Conservation (phyloP, 306 rosid genomes). For the Carpinus viminea region DNA sequence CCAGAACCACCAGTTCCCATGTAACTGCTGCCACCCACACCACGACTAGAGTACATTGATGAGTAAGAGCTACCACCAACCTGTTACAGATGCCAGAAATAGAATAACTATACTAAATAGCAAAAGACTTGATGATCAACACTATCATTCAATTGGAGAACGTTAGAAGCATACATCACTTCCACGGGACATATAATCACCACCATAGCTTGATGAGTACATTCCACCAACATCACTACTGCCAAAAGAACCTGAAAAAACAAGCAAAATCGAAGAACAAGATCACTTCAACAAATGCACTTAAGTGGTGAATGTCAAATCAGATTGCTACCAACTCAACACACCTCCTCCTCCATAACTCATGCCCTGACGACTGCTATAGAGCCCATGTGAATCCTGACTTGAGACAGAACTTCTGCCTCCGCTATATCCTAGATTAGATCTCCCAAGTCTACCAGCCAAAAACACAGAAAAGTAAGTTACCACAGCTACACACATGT, state of each 20-base stretch:
- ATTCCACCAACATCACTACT: conserved; percentile 64
- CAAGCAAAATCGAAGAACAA: conserved; percentile 1
- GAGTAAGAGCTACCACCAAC: conserved; percentile 82
- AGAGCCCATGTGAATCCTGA: conserved; percentile 68
- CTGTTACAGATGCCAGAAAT: conserved; percentile 37
- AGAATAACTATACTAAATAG: conserved; percentile 3
- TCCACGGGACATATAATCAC: conserved; percentile 73
- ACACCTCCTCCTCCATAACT: conserved; percentile 62
- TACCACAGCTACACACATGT: neutral
- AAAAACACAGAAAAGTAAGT: conserved; percentile 18
- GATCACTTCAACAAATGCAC: conserved; percentile 16
- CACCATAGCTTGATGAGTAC: conserved; percentile 87
- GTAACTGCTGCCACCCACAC: conserved; percentile 72
- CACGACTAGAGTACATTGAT: conserved; percentile 73
- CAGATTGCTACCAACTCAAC: conserved; percentile 26
- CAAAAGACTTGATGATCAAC: conserved; percentile 8
- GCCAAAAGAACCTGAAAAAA: conserved; percentile 67
- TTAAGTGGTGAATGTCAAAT: conserved; percentile 5
- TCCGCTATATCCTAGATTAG: conserved; percentile 69
- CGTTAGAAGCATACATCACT: conserved; percentile 64
- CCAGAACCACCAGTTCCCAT: conserved; percentile 80
- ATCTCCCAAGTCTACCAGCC: conserved; percentile 64
- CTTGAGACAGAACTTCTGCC: conserved; percentile 65
- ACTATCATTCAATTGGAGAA: conserved; percentile 11
- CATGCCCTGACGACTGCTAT: conserved; percentile 72